Base-by-base conservation (phyloP, 1,284 basidiomycete species). In the Microbotryum intermedium region DNA sequence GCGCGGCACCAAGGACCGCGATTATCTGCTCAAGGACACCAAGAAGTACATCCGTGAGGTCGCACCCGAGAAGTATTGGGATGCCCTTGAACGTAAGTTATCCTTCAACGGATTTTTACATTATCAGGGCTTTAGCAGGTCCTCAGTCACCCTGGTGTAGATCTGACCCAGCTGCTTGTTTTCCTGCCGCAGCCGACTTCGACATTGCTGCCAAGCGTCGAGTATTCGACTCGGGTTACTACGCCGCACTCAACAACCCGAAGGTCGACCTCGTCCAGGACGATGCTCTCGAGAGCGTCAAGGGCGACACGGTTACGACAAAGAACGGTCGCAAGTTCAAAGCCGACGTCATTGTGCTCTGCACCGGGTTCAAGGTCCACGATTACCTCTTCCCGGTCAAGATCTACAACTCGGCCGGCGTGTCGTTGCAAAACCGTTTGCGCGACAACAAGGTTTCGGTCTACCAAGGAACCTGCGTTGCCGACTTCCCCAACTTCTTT, bases 181-280 rank as follows among this genome's bases (percentile, higher is more conserved):
- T 16, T 39, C 13, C 34, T 39, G 1, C 34, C 34, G 10, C 34
- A 39, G 61, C 66, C 21, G 62, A 68, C 29, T 66, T 66, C 29
- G 66, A 68, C 21, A 56, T 68, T 13, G 59, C 55, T 9, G 66
- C 64, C 29, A 68, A 68, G 62, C 60, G 66, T 8, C 64, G 66
- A 20, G 58, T 66, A 1, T 66, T 64, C 30, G 66, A 68, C 52
- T 46, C 45, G 7, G 58, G 59, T 46, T 68, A 66, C 60, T 59
- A 58, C 56, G 39, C 42, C 6, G 29, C 58, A 8, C 55, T 60
- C 21, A 52, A 62, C 30, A 53, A 54, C 25, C 44, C 50, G 5
- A 65, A 67, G 53, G 44, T 62, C 48, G 52, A 59, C 13, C 59
- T 67, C 25, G 46, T 67, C 21, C 58, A 64, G 23, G 65, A 62